Conservation (phyloP, 2,329 filamentous ascomycete genomes). For the Botrytis fragariae region DNA sequence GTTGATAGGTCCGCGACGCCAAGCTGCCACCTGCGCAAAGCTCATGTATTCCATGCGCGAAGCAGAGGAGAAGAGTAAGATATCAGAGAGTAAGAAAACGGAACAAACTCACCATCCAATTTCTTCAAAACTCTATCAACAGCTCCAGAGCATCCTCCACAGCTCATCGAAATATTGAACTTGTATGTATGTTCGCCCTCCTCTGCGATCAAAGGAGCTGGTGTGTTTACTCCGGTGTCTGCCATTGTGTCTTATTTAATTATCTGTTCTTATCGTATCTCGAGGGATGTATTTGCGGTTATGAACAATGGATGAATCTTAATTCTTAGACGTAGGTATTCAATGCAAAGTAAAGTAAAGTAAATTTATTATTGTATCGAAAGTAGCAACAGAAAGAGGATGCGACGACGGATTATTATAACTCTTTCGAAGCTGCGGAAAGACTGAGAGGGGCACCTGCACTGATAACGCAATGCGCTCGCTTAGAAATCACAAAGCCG, state of each 20-base stretch:
- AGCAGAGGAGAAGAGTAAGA: not conserved
- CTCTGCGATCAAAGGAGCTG: conserved; percentile 14
- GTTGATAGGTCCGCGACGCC: not conserved
- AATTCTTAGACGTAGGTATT: not conserved
- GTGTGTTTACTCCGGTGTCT: conserved; percentile 3
- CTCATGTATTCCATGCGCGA: not conserved
- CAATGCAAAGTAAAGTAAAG: not conserved
- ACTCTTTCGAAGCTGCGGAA: not conserved
- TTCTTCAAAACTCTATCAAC: conserved; percentile 90
- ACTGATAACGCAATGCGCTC: not conserved
- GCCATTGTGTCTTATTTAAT: conserved; percentile 9
- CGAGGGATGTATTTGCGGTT: not conserved
- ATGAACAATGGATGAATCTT: too few relatives aligned
- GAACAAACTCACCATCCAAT: conserved; percentile 66
- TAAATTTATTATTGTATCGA: not conserved
- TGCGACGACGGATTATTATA: not conserved
- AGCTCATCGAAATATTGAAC: conserved; percentile 93
- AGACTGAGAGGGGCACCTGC: conserved; percentile 6
- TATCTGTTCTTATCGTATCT: not conserved
- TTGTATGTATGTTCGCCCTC: conserved; percentile 72
- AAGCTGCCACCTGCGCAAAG: not conserved
- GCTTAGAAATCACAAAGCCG: conserved; percentile 11
- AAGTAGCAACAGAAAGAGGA: not conserved
- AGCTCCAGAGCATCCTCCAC: conserved; percentile 92
- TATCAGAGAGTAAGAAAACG: conserved; percentile 5